These are phyloP conservation scores for Apostasia shenzhenica DNA, from an alignment of 106 monocot species.

Conservation along the genomic window DNA sequence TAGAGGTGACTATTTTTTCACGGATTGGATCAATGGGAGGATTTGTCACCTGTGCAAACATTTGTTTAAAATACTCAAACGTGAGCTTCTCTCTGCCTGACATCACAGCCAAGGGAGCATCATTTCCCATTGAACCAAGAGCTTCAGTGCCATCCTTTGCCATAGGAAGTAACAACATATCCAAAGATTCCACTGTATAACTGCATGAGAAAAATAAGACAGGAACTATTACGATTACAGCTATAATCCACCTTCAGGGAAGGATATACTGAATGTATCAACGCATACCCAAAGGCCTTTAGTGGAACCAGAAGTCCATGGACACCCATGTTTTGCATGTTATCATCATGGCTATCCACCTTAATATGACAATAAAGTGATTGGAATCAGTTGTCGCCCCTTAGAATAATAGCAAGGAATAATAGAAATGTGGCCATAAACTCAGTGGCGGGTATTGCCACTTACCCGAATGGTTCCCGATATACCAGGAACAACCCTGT, in stretches of 20 bases:
- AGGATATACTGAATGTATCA: neutral
- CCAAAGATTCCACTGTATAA: slow-evolving; percentile 93
- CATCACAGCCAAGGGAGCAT: slow-evolving; percentile 96
- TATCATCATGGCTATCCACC: slow-evolving; percentile 40
- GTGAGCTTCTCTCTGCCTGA: slow-evolving; percentile 85
- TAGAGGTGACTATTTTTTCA: slow-evolving; percentile 98
- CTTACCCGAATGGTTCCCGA: slow-evolving; percentile 61
- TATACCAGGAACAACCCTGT: slow-evolving; percentile 43
- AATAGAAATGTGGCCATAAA: neutral
- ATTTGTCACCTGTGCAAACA: slow-evolving; percentile 99
- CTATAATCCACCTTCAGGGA: neutral
- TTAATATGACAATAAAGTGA: slow-evolving; percentile 11
- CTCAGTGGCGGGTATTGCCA: neutral
- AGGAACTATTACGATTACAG: neutral
- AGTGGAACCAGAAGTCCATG: slow-evolving; percentile 73
- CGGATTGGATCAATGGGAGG: slow-evolving; percentile 98
- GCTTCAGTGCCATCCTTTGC: slow-evolving; percentile 91
- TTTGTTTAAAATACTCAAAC: slow-evolving; percentile 97
- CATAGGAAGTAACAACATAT: slow-evolving; percentile 95
- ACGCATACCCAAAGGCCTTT: slow-evolving; percentile 89
- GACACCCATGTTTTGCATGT: slow-evolving; percentile 68
- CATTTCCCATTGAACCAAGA: slow-evolving; percentile 99
- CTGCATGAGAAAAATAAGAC: slow-evolving; percentile 27
- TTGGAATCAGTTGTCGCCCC: neutral
- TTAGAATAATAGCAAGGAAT: neutral